These are phyloP conservation scores for Syzygium oleosum DNA, from an alignment of 345 rosid genomes.

Conservation along the genomic window DNA sequence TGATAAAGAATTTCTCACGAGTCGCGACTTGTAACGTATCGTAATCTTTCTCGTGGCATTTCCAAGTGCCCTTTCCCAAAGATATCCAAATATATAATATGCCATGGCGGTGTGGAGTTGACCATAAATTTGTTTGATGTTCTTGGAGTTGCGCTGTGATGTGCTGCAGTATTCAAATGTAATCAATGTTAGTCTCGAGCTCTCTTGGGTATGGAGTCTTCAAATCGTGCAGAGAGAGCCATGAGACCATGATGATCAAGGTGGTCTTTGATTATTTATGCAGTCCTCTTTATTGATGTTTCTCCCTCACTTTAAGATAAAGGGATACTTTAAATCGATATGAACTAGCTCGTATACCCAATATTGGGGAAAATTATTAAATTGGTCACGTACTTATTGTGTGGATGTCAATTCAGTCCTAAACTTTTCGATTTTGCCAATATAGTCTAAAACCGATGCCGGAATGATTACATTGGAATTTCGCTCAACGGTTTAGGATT, in stretches of 20 bases:
- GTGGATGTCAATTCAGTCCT: fast-evolving
- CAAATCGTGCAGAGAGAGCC: neutral
- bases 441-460: neutral
- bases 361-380: neutral
- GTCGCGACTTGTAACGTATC: neutral
- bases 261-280: neutral
- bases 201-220: neutral
- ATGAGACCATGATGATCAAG: neutral
- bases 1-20: too few species aligned
- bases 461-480: neutral
- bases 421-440: neutral
- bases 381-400: fast-evolving
- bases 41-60: neutral
- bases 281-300: neutral
- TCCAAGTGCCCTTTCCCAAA: neutral
- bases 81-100: neutral
- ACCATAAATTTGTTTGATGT: neutral
- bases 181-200: neutral
- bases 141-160: neutral
- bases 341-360: neutral
- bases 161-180: neutral
- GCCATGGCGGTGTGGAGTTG: neutral
- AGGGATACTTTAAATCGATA: fast-evolving
- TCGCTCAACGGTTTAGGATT: neutral
- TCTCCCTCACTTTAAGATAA: neutral